Evolutionary conservation across 2,329 filamentous ascomycete genomes (phyloP).

Genomic region (Penicillium digitatum): DNA sequence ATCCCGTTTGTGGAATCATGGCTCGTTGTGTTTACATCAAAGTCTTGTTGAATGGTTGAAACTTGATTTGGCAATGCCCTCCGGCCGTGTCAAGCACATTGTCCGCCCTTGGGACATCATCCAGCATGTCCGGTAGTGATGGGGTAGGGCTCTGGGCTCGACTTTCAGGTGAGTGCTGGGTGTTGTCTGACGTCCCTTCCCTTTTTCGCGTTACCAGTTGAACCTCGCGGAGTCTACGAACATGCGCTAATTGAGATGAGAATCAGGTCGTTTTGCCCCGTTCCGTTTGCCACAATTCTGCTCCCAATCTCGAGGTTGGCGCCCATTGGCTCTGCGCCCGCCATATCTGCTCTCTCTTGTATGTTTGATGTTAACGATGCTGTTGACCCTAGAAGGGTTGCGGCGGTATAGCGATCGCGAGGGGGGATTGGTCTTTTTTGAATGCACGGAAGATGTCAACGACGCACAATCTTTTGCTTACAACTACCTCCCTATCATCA

Average conservation of each 20-base stretch:
- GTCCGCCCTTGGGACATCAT: conserved; percentile 11
- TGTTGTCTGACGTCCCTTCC: neutral
- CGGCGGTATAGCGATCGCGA: conserved; percentile 29
- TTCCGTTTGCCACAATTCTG: neutral
- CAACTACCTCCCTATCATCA: conserved; percentile 43
- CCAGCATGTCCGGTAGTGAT: conserved; percentile 21
- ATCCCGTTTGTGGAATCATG: neutral
- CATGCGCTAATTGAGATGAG: neutral
- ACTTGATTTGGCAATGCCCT: conserved; percentile 17
- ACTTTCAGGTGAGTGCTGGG: conserved; percentile 18
- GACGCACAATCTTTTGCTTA: conserved; percentile 31
- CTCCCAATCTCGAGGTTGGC: conserved; percentile 25
- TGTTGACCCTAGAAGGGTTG: conserved; percentile 27
- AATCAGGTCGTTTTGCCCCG: neutral
- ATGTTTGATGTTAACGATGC: conserved; percentile 21
- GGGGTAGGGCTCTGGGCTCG: conserved; percentile 16
- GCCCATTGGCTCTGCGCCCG: conserved; percentile 33
- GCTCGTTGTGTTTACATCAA: neutral
- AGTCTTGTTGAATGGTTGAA: neutral
- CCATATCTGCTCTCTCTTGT: conserved; percentile 27
- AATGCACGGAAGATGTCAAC: conserved; percentile 29
- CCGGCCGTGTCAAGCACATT: conserved; percentile 4
- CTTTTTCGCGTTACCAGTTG: neutral
- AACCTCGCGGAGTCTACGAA: neutral
- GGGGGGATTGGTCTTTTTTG: conserved; percentile 30